phyloP scores from a whole-genome alignment of 1,139 yeast species.

The Barnettozyma hawaiiensis region DNA sequence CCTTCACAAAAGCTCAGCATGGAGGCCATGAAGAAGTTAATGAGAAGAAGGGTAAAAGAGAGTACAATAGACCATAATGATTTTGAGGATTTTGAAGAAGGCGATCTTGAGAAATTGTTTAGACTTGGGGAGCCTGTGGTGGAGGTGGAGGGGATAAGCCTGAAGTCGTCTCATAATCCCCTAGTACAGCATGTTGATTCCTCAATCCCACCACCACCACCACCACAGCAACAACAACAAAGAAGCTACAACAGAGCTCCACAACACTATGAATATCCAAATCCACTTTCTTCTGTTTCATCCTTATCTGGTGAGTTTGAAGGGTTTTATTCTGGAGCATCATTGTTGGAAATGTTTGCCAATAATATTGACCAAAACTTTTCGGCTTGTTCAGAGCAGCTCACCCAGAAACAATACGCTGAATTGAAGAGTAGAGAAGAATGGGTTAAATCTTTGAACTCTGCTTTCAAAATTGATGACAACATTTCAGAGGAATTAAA shows the following conservation, averaged over 20 bases:
- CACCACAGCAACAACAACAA: no score
- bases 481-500: conserved; percentile 11
- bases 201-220: neutral
- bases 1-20: neutral
- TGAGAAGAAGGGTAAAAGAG: conserved; percentile 3
- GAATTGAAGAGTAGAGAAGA: conserved; percentile 13
- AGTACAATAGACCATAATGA: conserved; percentile 14
- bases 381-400: conserved; percentile 3
- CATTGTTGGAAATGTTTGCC: conserved; percentile 9
- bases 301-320: neutral
- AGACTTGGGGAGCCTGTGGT: neutral
- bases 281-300: conserved; percentile 3
- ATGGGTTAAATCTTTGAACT: conserved; percentile 18
- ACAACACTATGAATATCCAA: neutral
- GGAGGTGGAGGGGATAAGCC: neutral
- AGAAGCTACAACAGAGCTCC: neutral
- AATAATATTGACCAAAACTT: conserved; percentile 6
- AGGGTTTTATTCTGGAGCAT: conserved; percentile 6
- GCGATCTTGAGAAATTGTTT: conserved; percentile 9
- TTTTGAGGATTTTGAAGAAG: conserved; percentile 14
- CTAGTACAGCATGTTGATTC: neutral
- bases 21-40: neutral
- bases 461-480: conserved; percentile 19
- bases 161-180: neutral
- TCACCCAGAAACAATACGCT: neutral